Evolutionary conservation across 108 stramenopile genomes (phyloP), one percentile per base, ranked within the genome.

Genomic region (Nannochloropsis salina): DNA sequence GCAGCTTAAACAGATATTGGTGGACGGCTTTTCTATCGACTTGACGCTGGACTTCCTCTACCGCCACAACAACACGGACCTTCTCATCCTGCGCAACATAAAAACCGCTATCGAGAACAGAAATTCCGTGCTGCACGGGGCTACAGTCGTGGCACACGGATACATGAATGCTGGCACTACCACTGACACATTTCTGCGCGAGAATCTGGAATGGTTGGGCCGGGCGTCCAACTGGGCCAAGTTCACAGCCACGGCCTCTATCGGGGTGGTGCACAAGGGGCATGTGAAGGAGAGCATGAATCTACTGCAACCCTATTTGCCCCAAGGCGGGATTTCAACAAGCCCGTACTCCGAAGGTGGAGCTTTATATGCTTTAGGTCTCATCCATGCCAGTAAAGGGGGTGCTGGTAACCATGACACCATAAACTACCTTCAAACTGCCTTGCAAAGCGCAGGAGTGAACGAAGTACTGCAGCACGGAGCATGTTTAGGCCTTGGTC

Each of bases 151-250:
- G 81, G 93, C 98, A 18, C 95, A 98, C 90, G 92, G 92, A 42
- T 97, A 94, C 87, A 90, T 98, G 91, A 91, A 98, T 86, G 93
- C 95, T 42, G 98, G 99, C 11, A 99, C 98, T 9, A 88, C 88
- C 84, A 84, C 84, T 86, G 98, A 99, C 90, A 89, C 93, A 9
- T 99, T 99, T 88, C 86, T 98, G 84, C 92, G 99, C 83, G 95
- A 99, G 83, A 93, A 99, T 92, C 93, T 99, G 85, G 98, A 99
- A 80, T 99, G 97, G 97, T 94, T 99, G 95, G 96, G 95, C 83
- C 96, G 97, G 88, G 98, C 99, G 21, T 93, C 93, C 89, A 97
- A 99, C 93, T 99, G 99, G 99, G 96, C 97, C 86, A 97, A 99
- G 89, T 99, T 99, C 89, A 95, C 96, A 40, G 97, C 97, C 83